phyloP scores from a whole-genome alignment of 2,329 filamentous ascomycete species.

The Pleomassaria siparia region DNA sequence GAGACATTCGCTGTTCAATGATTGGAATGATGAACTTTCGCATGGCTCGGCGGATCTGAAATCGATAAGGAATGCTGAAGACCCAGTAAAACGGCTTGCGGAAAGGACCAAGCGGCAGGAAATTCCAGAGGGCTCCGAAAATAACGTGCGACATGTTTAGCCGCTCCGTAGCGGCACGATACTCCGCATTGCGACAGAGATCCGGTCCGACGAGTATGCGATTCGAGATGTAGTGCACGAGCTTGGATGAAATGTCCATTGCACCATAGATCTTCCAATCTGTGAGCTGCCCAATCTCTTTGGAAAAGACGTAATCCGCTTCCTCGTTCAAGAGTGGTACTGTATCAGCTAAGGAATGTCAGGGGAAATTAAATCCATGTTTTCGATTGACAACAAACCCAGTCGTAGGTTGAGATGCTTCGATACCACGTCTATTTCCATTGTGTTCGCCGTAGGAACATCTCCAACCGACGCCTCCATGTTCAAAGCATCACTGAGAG shows the following conservation, averaged over 20 bases:
- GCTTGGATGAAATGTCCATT: conserved; percentile 6
- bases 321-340: conserved; percentile 4
- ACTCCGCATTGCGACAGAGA: conserved; percentile 8
- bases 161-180: conserved; percentile 3
- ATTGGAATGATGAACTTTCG: conserved; percentile 8
- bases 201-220: conserved; percentile 8
- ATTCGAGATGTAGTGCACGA: conserved; percentile 10
- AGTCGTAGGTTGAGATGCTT: conserved; percentile 7
- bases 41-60: conserved; percentile 5
- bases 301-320: conserved; percentile 5
- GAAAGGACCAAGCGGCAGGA: conserved; percentile 6
- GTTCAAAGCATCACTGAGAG: conserved; percentile 8
- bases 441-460: conserved; percentile 6
- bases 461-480: conserved; percentile 9
- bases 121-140: conserved; percentile 7
- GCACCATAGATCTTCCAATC: conserved; percentile 5
- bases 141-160: conserved; percentile 9
- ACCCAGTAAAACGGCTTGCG: conserved; percentile 9
- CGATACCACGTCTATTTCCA: conserved; percentile 10
- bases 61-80: conserved; percentile 6
- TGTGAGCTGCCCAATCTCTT: conserved; percentile 1
- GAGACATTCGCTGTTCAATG: conserved; percentile 4
- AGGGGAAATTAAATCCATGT: background rate
- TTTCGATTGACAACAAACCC: background rate
- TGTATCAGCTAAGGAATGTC: background rate